A percentile compares a stretch with the other conserved stretches of the same genome.
Conservation (phyloP, 208 protist species). For the Leptomonas seymouri region DNA sequence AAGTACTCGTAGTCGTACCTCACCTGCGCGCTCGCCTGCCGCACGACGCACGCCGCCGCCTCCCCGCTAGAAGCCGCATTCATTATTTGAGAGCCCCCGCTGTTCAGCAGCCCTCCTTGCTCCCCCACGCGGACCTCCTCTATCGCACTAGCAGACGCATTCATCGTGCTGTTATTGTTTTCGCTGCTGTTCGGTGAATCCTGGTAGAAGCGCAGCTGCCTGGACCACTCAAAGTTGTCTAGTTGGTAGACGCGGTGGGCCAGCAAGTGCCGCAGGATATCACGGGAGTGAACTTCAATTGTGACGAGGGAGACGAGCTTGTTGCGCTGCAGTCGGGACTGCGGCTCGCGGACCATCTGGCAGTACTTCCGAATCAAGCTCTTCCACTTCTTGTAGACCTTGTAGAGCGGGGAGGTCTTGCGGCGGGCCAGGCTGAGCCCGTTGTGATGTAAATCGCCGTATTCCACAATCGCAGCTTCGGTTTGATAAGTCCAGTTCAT, state of each 20-base stretch:
- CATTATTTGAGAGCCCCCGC: not conserved
- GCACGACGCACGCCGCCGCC: conserved; percentile 77
- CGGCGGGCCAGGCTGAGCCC: conserved; percentile 84
- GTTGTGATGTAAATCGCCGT: conserved; percentile 78
- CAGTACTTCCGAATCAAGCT: conserved; percentile 95
- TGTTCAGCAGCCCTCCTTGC: not conserved
- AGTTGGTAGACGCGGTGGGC: conserved; percentile 72
- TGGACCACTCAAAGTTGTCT: conserved; percentile 97
- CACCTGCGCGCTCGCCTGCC: conserved; percentile 93
- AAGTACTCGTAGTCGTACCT: conserved; percentile 98
- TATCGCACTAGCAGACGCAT: not conserved
- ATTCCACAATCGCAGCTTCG: conserved; percentile 90
- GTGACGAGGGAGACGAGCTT: conserved; percentile 97
- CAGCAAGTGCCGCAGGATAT: conserved; percentile 96
- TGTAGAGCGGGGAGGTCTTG: conserved; percentile 91
- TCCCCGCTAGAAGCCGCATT: not conserved
- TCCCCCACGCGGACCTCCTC: not conserved
- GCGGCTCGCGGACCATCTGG: conserved; percentile 93
- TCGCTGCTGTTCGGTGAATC: conserved; percentile 34
- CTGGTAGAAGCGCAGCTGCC: conserved; percentile 97
- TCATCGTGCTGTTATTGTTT: not conserved
- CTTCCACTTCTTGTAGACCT: conserved; percentile 95
- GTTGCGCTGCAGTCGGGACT: conserved; percentile 92
- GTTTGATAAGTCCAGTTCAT: conserved; percentile 97
- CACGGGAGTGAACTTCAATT: conserved; percentile 98